A percentile compares a stretch with the other conserved stretches of the same genome.
phyloP scores from a whole-genome alignment of 1,284 basidiomycete genomes.

The Leccinum griseonigrum region DNA sequence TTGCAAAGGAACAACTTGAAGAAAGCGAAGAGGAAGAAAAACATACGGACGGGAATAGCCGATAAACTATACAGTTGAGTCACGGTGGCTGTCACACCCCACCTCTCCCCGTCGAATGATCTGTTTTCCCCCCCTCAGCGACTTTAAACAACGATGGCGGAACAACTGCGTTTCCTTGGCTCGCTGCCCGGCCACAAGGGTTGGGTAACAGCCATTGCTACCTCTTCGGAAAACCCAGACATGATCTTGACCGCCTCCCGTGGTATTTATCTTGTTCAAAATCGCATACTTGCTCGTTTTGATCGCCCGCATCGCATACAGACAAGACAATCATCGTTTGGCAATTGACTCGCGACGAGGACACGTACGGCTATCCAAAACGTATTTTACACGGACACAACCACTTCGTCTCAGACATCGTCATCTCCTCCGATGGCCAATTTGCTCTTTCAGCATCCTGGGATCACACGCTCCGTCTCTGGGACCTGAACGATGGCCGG shows the following conservation, averaged over 20 bases:
- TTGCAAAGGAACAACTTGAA: neutral
- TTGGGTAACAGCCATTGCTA: conserved; percentile 96
- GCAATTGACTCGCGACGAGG: conserved; percentile 96
- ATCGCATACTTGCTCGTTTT: conserved; percentile 22
- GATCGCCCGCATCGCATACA: conserved; percentile 56
- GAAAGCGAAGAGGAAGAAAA: neutral
- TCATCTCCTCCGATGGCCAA: conserved; percentile 98
- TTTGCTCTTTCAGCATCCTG: conserved; percentile 99
- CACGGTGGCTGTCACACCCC: conserved; percentile 64
- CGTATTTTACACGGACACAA: conserved; percentile 98
- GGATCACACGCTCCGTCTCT: conserved; percentile 99
- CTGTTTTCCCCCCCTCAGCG: neutral
- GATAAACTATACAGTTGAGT: conserved; percentile 44
- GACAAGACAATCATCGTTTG: conserved; percentile 99
- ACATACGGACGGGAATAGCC: conserved; percentile 29
- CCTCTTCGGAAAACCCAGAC: conserved; percentile 95
- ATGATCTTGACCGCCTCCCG: conserved; percentile 97
- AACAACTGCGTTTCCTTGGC: conserved; percentile 90
- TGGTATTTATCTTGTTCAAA: conserved; percentile 55
- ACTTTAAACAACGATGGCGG: conserved; percentile 60
- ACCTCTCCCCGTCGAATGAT: neutral
- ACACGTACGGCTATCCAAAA: conserved; percentile 93
- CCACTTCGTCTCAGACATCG: conserved; percentile 99
- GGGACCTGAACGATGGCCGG: conserved; percentile 95
- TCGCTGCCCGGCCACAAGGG: conserved; percentile 94